A percentile compares a stretch with the other conserved stretches of the same genome.
Conservation (phyloP, 768 basidiomycete genomes). For the Termitomyces bulborhizus region DNA sequence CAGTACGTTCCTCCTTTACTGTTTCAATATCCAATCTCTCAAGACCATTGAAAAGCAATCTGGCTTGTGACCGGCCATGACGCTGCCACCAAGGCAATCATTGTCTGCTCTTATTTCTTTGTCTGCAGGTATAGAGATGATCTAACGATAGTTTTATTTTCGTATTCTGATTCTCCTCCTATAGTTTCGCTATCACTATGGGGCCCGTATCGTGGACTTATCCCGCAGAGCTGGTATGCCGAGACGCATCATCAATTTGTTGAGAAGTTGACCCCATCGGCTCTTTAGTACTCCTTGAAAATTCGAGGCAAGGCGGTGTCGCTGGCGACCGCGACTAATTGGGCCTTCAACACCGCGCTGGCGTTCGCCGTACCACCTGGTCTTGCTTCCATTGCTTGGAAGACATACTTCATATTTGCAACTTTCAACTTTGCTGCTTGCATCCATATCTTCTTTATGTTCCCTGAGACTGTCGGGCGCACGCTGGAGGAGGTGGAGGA, state of each 20-base stretch:
- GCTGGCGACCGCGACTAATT: conserved; percentile 50
- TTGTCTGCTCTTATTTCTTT: conserved; percentile 72
- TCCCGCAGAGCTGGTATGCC: conserved; percentile 54
- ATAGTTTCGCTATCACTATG: conserved; percentile 62
- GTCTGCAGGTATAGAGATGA: conserved; percentile 42
- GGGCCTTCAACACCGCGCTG: conserved; percentile 69
- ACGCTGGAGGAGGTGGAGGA: conserved; percentile 78
- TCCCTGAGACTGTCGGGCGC: conserved; percentile 70
- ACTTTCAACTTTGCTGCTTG: conserved; percentile 70
- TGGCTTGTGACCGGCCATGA: conserved; percentile 54
- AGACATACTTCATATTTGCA: conserved; percentile 74
- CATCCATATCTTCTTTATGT: conserved; percentile 73
- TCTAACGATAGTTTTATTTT: background rate
- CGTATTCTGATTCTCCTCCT: background rate
- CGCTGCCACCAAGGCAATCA: conserved; percentile 59
- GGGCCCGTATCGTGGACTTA: conserved; percentile 77
- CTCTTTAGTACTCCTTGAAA: conserved; percentile 46
- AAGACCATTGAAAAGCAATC: conserved; percentile 14
- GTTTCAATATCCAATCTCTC: background rate
- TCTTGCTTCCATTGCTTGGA: conserved; percentile 61
- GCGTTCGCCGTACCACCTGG: conserved; percentile 74
- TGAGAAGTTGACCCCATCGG: background rate
- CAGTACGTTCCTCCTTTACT: conserved; percentile 4
- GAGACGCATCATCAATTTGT: background rate
- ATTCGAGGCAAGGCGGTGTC: conserved; percentile 56